Evolutionary conservation across 768 basidiomycete species (phyloP), one percentile per base, ranked within the genome.

Genomic region (Mrakia frigida): DNA sequence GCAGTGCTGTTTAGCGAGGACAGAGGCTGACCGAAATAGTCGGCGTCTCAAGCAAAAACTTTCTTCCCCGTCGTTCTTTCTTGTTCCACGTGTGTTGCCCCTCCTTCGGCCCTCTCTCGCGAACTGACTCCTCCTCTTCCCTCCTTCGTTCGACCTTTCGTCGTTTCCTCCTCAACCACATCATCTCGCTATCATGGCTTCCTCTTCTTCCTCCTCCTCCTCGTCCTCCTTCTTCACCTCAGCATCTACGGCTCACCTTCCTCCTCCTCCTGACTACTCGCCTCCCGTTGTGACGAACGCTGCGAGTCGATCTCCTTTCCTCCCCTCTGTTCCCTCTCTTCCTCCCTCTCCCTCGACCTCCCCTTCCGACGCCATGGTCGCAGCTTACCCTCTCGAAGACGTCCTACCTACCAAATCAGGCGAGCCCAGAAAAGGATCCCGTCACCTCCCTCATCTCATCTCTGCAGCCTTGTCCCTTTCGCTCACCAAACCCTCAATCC

Each of bases 361-460:
- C 31, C 23, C 65, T 7, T 39, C 65, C 6, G 65, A 68, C 37
- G 25, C 35, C 11, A 68, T 68, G 65, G 37, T 68, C 39, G 39
- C 65, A 18, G 65, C 65, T 14, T 39, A 37, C 39, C 65, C 65
- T 3, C 65, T 68, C 18, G 65, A 68, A 39, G 37, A 68, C 21
- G 21, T 68, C 65, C 37, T 41, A 21, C 65, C 65, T 9, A 25
- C 65, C 14, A 56, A 28, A 6, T 28, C 56, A 56, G 56, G 56
- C n/a, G 65, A 68, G n/a, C 65, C 35, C 7, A 25, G 21, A 1
- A 25, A 28, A 25, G 65, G 37, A 18, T 39, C 35, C 23, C 65
- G 65, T 4, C 65, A 68, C 37, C 65, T 68, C 21, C 65, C 65
- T 18, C 65, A 68, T 43, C 65, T 68, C 23, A 39, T 68, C 35